Evolutionary conservation across 2,329 filamentous ascomycete genomes (phyloP).

Genomic region (Stagonosporopsis vannaccii): DNA sequence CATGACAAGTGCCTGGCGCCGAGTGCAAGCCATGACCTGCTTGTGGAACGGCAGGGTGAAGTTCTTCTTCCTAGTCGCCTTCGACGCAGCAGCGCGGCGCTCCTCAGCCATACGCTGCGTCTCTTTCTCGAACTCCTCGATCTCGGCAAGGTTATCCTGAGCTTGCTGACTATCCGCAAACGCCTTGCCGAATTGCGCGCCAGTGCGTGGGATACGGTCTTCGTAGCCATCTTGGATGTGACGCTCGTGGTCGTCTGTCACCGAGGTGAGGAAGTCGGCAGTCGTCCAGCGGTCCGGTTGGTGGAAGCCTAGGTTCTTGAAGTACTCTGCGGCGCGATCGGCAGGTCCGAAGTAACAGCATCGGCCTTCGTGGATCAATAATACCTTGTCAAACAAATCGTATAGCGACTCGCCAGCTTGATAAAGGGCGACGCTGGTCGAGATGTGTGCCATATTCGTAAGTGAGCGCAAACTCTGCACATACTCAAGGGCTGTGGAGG

Average conservation of each 20-base stretch:
- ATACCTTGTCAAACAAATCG: constrained; percentile 50
- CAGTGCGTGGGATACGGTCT: constrained; percentile 62
- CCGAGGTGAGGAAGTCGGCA: constrained; percentile 75
- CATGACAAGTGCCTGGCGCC: constrained; percentile 59
- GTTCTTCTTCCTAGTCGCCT: constrained; percentile 53
- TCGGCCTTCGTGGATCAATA: constrained; percentile 51
- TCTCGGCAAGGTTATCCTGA: constrained; percentile 49
- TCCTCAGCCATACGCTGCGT: constrained; percentile 41
- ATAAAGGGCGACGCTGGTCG: constrained; percentile 73
- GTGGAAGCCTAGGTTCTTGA: constrained; percentile 71
- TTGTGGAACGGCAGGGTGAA: constrained; percentile 49
- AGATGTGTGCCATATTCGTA: constrained; percentile 68
- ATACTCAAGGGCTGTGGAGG: constrained; percentile 76
- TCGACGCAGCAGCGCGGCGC: constrained; percentile 40
- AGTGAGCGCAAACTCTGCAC: constrained; percentile 70
- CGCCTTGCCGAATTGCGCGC: constrained; percentile 62
- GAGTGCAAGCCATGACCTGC: constrained; percentile 51
- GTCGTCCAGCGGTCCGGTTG: constrained; percentile 72
- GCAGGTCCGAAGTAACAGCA: constrained; percentile 69
- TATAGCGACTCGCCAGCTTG: constrained; percentile 63
- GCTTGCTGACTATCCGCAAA: constrained; percentile 49
- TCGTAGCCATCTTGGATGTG: constrained; percentile 64
- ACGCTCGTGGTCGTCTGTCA: constrained; percentile 69
- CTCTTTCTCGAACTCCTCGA: constrained; percentile 50
- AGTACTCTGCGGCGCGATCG: constrained; percentile 68